phyloP scores from a whole-genome alignment of 1,284 basidiomycete species.

The Uromyces viciae-fabae region DNA sequence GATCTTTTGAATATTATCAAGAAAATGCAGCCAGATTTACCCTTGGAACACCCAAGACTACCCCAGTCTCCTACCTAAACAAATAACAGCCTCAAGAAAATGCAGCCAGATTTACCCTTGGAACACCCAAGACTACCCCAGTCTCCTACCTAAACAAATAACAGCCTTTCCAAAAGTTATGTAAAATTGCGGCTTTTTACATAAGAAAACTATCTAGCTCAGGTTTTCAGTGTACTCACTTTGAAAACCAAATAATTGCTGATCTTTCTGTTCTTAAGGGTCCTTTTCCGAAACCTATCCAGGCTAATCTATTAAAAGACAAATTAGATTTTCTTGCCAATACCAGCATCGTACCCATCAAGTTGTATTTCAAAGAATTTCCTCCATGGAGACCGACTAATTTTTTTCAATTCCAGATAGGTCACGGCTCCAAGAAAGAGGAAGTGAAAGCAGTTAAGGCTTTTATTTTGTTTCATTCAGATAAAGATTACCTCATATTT shows the following conservation, averaged over 20 bases:
- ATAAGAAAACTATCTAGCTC: background rate
- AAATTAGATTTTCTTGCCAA: background rate
- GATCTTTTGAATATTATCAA: too few relatives aligned
- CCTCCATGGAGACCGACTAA: background rate
- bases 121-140: background rate
- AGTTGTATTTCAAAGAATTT: background rate
- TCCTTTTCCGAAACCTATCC: background rate
- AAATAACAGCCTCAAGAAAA: too few relatives aligned
- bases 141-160: background rate
- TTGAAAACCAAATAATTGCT: too few relatives aligned
- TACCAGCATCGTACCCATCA: background rate
- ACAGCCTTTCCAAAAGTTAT: background rate
- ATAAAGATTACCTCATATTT: background rate
- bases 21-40: background rate
- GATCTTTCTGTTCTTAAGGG: too few relatives aligned
- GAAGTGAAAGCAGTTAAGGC: too few relatives aligned
- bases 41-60: background rate
- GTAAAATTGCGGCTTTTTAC: background rate
- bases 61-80: background rate
- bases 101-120: background rate
- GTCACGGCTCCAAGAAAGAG: background rate
- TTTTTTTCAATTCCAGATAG: background rate
- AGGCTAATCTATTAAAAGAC: background rate
- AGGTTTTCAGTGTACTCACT: too few relatives aligned
- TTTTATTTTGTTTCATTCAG: background rate